phyloP scores from a whole-genome alignment of 2,329 filamentous ascomycete genomes.

The Fusarium mundagurra region DNA sequence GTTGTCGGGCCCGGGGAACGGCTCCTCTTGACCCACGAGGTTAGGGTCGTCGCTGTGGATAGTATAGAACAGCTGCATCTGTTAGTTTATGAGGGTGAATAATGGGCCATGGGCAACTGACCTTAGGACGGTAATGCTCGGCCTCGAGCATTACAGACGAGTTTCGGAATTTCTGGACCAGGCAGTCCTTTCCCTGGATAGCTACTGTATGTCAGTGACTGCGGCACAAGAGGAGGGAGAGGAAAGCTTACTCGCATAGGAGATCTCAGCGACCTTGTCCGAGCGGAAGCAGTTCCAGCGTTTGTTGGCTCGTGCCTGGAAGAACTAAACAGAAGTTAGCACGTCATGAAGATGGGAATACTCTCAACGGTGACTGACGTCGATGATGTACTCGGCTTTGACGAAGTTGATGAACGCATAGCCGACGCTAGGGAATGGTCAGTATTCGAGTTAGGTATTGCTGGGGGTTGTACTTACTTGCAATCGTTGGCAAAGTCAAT shows the following conservation, averaged over 20 bases:
- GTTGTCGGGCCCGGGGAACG: slow-evolving; percentile 84
- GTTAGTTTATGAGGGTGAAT: background rate
- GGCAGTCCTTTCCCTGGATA: slow-evolving; percentile 90
- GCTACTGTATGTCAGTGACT: slow-evolving; percentile 60
- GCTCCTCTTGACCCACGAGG: slow-evolving; percentile 75
- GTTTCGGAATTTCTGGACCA: slow-evolving; percentile 96
- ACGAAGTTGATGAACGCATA: slow-evolving; percentile 96
- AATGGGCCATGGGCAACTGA: slow-evolving; percentile 47
- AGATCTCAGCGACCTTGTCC: slow-evolving; percentile 87
- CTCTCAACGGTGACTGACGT: slow-evolving; percentile 57
- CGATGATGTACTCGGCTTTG: slow-evolving; percentile 77
- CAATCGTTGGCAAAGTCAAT: slow-evolving; percentile 88
- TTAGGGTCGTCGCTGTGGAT: slow-evolving; percentile 58
- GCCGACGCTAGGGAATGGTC: slow-evolving; percentile 73
- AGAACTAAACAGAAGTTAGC: slow-evolving; percentile 66
- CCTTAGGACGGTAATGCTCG: slow-evolving; percentile 84
- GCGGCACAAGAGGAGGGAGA: fast-evolving
- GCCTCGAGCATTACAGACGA: slow-evolving; percentile 94
- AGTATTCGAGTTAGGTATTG: slow-evolving; percentile 27
- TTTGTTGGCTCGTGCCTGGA: slow-evolving; percentile 74
- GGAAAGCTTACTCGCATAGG: slow-evolving; percentile 84
- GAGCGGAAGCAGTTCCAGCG: slow-evolving; percentile 84
- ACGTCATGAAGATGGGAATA: background rate
- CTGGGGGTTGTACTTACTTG: slow-evolving; percentile 67
- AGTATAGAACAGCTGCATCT: slow-evolving; percentile 61